These are phyloP conservation scores for Omphalea diandra DNA, from an alignment of 441 rosid species.

Conservation along the genomic window DNA sequence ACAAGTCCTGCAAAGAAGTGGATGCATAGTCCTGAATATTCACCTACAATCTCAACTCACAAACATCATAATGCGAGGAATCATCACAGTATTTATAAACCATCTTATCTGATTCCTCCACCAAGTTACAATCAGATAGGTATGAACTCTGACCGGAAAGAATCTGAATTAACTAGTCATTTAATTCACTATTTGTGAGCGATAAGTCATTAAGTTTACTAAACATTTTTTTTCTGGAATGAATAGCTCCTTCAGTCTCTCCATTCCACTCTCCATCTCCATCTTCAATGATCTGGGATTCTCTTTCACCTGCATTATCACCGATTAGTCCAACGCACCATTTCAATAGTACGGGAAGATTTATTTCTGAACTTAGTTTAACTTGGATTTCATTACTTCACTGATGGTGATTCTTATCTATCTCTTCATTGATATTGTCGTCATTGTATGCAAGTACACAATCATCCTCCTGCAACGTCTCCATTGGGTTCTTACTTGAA, in stretches of 20 bases:
- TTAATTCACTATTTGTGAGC: not conserved
- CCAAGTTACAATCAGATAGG: constrained; percentile 32
- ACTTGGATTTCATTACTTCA: constrained; percentile 16
- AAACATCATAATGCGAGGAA: constrained; percentile 31
- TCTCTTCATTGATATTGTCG: constrained; percentile 4
- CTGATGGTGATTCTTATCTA: constrained; percentile 14
- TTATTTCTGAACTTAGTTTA: constrained; percentile 18
- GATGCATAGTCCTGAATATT: constrained; percentile 31
- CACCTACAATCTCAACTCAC: constrained; percentile 31
- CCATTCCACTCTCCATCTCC: constrained; percentile 34
- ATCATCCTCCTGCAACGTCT: constrained; percentile 43
- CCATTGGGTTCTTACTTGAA: constrained; percentile 38
- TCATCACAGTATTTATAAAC: constrained; percentile 27
- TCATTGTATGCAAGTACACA: constrained; percentile 31
- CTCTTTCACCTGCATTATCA: constrained; percentile 36
- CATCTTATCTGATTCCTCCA: constrained; percentile 28
- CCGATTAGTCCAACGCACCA: constrained; percentile 21
- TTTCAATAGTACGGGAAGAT: constrained; percentile 33
- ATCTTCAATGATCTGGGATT: constrained; percentile 31
- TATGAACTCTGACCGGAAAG: constrained; percentile 15
- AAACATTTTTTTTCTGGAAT: constrained; percentile 8
- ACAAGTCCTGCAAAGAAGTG: constrained; percentile 29
- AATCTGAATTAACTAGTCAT: not conserved
- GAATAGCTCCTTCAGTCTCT: constrained; percentile 35
- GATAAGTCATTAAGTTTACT: not conserved